Percentiles rank a stretch among this genome's conserved stretches.
Evolutionary conservation across 805 yeast species (phyloP).

Genomic region (Pichia nakasei): DNA sequence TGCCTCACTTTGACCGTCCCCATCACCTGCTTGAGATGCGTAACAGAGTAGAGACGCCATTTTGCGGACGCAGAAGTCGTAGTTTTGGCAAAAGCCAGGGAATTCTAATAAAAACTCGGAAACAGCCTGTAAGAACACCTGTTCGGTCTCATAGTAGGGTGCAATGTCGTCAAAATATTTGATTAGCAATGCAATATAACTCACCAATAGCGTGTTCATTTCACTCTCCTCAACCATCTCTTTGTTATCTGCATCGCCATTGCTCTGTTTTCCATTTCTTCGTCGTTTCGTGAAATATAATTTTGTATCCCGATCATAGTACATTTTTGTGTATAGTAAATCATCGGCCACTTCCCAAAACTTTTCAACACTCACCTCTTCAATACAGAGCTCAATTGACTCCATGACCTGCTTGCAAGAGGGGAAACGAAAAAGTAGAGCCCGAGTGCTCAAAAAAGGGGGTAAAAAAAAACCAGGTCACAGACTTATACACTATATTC

Average conservation of each 20-base stretch:
- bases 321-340: slow-evolving; percentile 21
- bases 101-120: slow-evolving; percentile 21
- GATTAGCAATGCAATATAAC: slow-evolving; percentile 24
- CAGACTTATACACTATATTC: no score
- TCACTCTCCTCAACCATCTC: no score
- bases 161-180: slow-evolving; percentile 19
- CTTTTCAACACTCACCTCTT: slow-evolving; percentile 9
- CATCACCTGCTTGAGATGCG: no score
- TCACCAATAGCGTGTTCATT: slow-evolving; percentile 28
- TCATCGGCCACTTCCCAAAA: slow-evolving; percentile 28
- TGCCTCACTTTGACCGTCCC: slow-evolving; percentile 20
- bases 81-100: slow-evolving; percentile 27
- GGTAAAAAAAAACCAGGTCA: no score
- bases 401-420: neutral
- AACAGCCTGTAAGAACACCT: slow-evolving; percentile 7
- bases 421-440: no score
- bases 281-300: slow-evolving; percentile 17
- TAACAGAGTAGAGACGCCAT: slow-evolving; percentile 36
- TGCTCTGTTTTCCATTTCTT: slow-evolving; percentile 6
- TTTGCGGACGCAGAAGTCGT: slow-evolving; percentile 41
- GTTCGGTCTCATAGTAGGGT: neutral
- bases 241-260: slow-evolving; percentile 9
- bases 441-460: no score
- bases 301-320: slow-evolving; percentile 18
- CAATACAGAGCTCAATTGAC: neutral